phyloP scores from a whole-genome alignment of 257 asterid species.

The Agastache rugosa region DNA sequence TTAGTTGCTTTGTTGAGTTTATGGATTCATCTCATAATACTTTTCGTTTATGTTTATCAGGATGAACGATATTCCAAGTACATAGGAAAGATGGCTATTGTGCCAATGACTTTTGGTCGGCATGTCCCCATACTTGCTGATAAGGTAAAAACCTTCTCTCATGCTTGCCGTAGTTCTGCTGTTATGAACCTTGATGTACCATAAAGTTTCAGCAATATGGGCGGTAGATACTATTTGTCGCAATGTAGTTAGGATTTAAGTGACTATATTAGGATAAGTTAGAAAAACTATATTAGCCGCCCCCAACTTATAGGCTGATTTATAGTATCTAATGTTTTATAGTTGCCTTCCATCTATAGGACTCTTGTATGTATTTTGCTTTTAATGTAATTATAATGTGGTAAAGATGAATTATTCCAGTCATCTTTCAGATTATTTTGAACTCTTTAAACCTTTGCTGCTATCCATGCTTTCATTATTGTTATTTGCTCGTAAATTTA shows the following conservation, averaged over 20 bases:
- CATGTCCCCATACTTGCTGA: constrained; percentile 96
- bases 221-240: not conserved
- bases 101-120: constrained; percentile 95
- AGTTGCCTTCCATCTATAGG: not conserved
- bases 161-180: constrained; percentile 27
- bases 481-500: not conserved
- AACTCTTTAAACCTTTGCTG: too few species aligned
- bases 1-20: constrained; percentile 23
- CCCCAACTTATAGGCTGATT: too few species aligned
- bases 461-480: not conserved
- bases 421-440: too few species aligned
- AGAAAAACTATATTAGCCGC: not conserved
- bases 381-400: not conserved
- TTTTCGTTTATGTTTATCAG: constrained; percentile 49
- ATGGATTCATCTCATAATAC: constrained; percentile 21
- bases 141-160: constrained; percentile 60
- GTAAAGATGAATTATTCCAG: not conserved
- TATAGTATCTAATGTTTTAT: not conserved
- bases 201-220: not conserved
- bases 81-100: constrained; percentile 91
- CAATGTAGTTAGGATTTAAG: not conserved
- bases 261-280: not conserved
- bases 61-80: constrained; percentile 90
- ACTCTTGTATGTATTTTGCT: not conserved
- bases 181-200: not conserved